phyloP scores from a whole-genome alignment of 129 eudicot species.

The Scalesia atractyloides region DNA sequence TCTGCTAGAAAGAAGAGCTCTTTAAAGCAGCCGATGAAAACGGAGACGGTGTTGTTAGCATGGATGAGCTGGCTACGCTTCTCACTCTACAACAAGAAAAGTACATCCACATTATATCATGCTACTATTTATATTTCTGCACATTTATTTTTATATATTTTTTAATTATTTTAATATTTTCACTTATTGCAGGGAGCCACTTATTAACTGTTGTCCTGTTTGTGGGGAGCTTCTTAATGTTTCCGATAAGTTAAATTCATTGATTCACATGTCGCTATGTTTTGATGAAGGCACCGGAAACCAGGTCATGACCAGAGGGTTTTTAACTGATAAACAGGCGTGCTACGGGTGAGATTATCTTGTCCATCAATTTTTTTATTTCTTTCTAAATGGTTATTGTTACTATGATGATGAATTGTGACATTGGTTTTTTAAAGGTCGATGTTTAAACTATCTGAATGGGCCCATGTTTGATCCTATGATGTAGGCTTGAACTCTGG shows the following conservation, averaged over 20 bases:
- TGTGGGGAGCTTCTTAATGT: constrained; percentile 76
- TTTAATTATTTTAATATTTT: background rate
- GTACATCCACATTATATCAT: constrained; percentile 45
- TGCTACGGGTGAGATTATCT: constrained; percentile 74
- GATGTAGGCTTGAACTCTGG: constrained; percentile 87
- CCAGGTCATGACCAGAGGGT: constrained; percentile 84
- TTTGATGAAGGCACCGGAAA: constrained; percentile 97
- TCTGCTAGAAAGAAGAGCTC: constrained; percentile 81
- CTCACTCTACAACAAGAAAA: constrained; percentile 80
- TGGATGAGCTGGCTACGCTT: constrained; percentile 91
- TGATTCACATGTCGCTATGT: constrained; percentile 93
- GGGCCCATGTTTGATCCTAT: constrained; percentile 88
- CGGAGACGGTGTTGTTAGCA: constrained; percentile 88
- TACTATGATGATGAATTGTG: background rate
- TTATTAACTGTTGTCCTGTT: constrained; percentile 86
- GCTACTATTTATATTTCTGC: constrained; percentile 3
- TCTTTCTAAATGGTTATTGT: background rate
- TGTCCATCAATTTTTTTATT: too few relatives aligned
- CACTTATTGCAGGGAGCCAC: constrained; percentile 72
- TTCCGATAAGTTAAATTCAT: constrained; percentile 57
- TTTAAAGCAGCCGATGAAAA: constrained; percentile 80
- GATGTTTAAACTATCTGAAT: constrained; percentile 95
- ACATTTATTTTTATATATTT: constrained; percentile 9
- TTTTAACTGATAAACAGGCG: constrained; percentile 92
- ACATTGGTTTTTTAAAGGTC: constrained; percentile 51